A percentile compares a stretch with the other conserved stretches of the same genome.
Conservation (phyloP, 805 yeast species). For the Candida hispaniensis region DNA sequence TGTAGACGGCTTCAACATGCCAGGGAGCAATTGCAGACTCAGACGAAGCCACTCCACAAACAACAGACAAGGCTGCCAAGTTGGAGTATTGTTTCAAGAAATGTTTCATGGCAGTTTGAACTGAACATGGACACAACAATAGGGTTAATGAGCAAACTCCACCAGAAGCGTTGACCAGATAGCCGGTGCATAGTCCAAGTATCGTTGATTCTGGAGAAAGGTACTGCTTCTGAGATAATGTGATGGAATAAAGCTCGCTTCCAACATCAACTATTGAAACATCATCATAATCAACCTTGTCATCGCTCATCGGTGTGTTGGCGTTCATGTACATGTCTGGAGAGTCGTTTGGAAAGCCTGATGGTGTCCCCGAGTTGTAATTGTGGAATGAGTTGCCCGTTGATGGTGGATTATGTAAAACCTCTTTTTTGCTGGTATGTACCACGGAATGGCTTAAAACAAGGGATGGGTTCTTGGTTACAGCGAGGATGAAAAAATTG, state of each 20-base stretch:
- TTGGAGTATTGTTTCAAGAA: constrained; percentile 31
- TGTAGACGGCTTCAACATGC: constrained; percentile 32
- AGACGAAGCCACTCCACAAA: constrained; percentile 27
- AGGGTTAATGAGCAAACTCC: constrained; percentile 11
- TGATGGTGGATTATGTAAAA: constrained; percentile 2
- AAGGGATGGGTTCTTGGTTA: constrained; percentile 3
- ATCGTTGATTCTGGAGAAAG: constrained; percentile 15
- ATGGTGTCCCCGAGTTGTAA: no score
- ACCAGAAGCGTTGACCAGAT: constrained; percentile 20
- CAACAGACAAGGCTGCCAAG: constrained; percentile 29
- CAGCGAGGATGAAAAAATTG: constrained; percentile 8
- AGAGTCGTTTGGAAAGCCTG: constrained; percentile 21
- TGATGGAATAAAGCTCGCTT: constrained; percentile 27
- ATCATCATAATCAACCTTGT: constrained; percentile 19
- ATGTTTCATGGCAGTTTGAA: constrained; percentile 25
- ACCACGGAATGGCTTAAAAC: constrained; percentile 3
- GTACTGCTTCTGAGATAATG: constrained; percentile 20
- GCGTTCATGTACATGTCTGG: constrained; percentile 24
- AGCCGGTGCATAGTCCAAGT: constrained; percentile 19
- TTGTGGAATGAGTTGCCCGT: constrained; percentile 2
- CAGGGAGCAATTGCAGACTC: constrained; percentile 30
- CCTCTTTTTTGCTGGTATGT: neutral
- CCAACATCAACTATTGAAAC: constrained; percentile 24
- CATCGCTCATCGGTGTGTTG: constrained; percentile 12
- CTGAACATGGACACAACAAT: constrained; percentile 24